phyloP scores from a whole-genome alignment of 2,329 filamentous ascomycete species.

The Pyricularia sp. region DNA sequence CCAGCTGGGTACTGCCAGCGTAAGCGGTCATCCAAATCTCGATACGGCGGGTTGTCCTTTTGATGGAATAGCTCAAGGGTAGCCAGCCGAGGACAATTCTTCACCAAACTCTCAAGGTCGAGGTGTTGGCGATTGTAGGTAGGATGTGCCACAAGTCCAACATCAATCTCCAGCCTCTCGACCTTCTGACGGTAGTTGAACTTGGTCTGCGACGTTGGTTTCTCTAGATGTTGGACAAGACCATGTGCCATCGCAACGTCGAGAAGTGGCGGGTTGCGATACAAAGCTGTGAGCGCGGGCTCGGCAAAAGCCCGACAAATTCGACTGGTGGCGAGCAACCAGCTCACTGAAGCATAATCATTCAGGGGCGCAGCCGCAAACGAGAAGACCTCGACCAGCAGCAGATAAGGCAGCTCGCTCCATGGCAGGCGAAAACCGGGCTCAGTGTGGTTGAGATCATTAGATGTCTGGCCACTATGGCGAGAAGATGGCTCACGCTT shows the following conservation, averaged over 20 bases:
- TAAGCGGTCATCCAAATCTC: conserved; percentile 42
- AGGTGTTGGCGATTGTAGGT: conserved; percentile 42
- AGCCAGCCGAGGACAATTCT: conserved; percentile 55
- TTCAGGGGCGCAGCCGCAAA: conserved; percentile 54
- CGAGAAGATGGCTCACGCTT: not conserved
- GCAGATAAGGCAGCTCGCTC: conserved; percentile 35
- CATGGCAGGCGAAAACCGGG: conserved; percentile 12
- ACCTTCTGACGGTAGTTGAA: conserved; percentile 66
- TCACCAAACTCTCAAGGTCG: conserved; percentile 40
- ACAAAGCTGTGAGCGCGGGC: conserved; percentile 64
- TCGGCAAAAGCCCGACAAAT: conserved; percentile 59
- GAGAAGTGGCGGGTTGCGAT: conserved; percentile 57
- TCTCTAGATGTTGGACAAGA: conserved; percentile 44
- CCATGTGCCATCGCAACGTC: conserved; percentile 31
- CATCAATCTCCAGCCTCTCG: conserved; percentile 59
- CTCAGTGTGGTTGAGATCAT: not conserved
- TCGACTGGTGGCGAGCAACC: conserved; percentile 56
- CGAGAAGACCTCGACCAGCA: conserved; percentile 61
- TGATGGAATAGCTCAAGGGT: conserved; percentile 65
- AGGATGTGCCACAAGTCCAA: conserved; percentile 44
- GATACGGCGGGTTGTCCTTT: conserved; percentile 58
- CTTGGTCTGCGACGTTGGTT: conserved; percentile 34
- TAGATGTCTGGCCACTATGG: not conserved
- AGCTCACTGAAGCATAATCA: conserved; percentile 33
- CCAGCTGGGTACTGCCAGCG: conserved; percentile 62